Percentiles rank a stretch among this genome's conserved stretches.
Conservation (phyloP, 345 rosid genomes). For the Limnanthes douglasii region DNA sequence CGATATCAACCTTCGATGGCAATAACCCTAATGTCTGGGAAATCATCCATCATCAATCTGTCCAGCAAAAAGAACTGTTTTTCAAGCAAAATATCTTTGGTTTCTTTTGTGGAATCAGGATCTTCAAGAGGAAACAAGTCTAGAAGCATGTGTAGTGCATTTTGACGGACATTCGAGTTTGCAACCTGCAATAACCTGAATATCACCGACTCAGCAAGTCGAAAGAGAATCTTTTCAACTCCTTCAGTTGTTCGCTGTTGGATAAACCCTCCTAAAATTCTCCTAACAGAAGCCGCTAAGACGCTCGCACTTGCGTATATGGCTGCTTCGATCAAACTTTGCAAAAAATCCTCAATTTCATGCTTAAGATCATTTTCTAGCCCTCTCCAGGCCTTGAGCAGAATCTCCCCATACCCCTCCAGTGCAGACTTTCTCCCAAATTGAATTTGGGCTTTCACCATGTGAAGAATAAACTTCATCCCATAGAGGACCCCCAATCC, state of each 20-base stretch:
- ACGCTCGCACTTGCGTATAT: constrained; percentile 35
- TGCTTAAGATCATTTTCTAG: constrained; percentile 31
- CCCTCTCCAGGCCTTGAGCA: constrained; percentile 77
- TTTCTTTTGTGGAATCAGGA: constrained; percentile 86
- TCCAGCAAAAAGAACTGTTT: constrained; percentile 84
- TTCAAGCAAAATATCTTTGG: constrained; percentile 59
- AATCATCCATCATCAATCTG: constrained; percentile 63
- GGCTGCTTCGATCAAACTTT: constrained; percentile 55
- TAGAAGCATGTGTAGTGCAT: constrained; percentile 75
- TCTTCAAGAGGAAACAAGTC: constrained; percentile 89
- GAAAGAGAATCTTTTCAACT: constrained; percentile 73
- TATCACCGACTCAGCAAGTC: constrained; percentile 73
- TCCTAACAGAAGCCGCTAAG: constrained; percentile 60
- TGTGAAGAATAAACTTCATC: no score
- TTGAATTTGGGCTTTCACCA: constrained; percentile 75
- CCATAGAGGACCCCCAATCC: no score
- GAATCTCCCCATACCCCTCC: constrained; percentile 77
- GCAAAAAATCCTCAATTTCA: constrained; percentile 72
- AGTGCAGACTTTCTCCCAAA: constrained; percentile 73
- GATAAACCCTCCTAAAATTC: constrained; percentile 68
- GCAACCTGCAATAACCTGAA: constrained; percentile 92
- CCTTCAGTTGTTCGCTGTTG: constrained; percentile 56
- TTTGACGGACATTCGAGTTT: constrained; percentile 83
- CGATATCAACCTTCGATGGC: constrained; percentile 95
- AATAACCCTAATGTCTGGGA: constrained; percentile 76